Evolutionary conservation across 2,329 filamentous ascomycete genomes (phyloP), one percentile per base, ranked within the genome.

Genomic region (Aspergillus neotritici): DNA sequence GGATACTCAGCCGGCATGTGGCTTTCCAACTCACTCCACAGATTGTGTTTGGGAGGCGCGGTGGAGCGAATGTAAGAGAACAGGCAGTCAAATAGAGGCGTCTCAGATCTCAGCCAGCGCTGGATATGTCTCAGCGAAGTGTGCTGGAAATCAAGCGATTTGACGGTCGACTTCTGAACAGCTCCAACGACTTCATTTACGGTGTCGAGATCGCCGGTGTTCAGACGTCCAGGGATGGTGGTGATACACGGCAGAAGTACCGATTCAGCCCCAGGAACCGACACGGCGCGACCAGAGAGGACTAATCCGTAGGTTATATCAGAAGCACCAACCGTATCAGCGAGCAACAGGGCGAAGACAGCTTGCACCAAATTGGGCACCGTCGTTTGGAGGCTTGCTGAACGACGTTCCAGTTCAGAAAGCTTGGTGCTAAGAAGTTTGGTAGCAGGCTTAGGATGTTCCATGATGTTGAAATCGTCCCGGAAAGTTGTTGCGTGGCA

Each of bases 211-310:
- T 46, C 42, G 2, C 38, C 40, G 9, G 58, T 51, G 35, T 57
- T 51, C 8, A 67, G 53, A n/a, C 64, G 60, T 17, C 56, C 57
- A 2, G 65, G 64, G 14, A 68, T 57, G 4, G 65, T 68, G 2
- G 60, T 63, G 31, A 68, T 64, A 37, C 63, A 66, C 9, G 65
- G 65, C 12, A 62, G 50, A 5, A 65, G 47, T 9, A 68, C 61
- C 0, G 53, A 55, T 6, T 65, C 56, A 6, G 61, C 55, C 3
- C 59, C 58, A 10, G 57, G 44, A 10, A 63, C 52, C 7, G 63
- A 54, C 3, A 64, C 50, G 17, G 60, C 54, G 21, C 63, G 53
- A 31, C 63, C 63, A 4, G 62, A 65, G 10, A 65, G 56, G 5
- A 66, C 57, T 32, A 55, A 46, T 4, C 63, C 63, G 32, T 65